Evolutionary conservation across 75 land plant genomes (phyloP), one percentile per base, ranked within the genome.

Genomic region (Cupressus sempervirens): DNA sequence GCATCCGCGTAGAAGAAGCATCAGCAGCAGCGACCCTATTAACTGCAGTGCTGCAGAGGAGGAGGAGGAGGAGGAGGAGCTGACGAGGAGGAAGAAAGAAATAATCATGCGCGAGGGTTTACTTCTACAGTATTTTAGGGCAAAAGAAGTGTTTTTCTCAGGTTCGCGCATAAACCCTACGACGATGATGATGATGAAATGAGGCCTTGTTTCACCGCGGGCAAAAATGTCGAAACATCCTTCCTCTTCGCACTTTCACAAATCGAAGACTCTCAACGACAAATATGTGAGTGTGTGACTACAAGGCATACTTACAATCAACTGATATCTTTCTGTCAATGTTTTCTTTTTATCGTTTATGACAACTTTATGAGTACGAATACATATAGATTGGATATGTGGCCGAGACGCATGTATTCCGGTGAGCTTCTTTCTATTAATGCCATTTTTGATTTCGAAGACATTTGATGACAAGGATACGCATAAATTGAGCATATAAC

Each of bases 191-290:
- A 79, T 23, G 45, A 43, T 29, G 81, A 79, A 79, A 79, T 79
- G 52, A 79, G 48, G 81, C 29, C 23, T 79, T 3, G 15, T 26
- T n/a, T 11, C 81, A n/a, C 14, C 81, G 45, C 26, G 2, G 23
- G 45, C 26, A 79, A 20, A 79, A n/a, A 96, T 96, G 97, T 96
- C 97, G 48, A 93, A 96, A 36, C 95, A 91, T 54, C 46, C 87
- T 35, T 67, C 91, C 7, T 65, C 95, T 7, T 45, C 95, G 15
- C 90, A 88, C 74, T 90, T 93, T 83, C 98, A 92, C 88, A 96
- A 95, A 84, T 93, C 97, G 41, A 96, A 93, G 87, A 94, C 97
- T 46, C 91, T 96, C 18, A 93, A 96, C 82, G 91, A 90, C 85
- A 96, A 94, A 96, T 96, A 96, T 62, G 98, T 96, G 85, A 92